Evolutionary conservation across 148 eudicot genomes (phyloP).

Genomic region (Amaranthus cruentus): DNA sequence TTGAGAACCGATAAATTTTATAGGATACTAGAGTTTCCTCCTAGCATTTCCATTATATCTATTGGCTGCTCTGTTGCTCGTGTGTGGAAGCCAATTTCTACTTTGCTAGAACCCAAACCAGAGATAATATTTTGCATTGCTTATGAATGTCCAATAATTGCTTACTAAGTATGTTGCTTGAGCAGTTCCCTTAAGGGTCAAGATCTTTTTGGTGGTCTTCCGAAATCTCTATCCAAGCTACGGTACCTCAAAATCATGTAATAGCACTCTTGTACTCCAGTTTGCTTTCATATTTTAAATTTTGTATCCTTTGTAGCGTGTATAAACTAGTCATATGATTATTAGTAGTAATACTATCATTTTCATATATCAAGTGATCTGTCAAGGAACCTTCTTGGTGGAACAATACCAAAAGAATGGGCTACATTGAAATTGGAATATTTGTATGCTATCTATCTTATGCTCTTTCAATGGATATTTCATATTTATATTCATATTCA

Average conservation of each 20-base stretch:
- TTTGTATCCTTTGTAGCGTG: too few relatives aligned
- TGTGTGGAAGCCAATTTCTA: neutral
- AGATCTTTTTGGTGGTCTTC: constrained; percentile 38
- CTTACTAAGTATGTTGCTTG: neutral
- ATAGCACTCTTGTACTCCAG: constrained; percentile 9
- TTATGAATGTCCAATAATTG: constrained; percentile 1
- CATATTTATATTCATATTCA: neutral
- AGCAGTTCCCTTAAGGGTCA: constrained; percentile 38
- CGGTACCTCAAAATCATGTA: constrained; percentile 28
- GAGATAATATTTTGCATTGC: neutral
- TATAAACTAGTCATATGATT: neutral
- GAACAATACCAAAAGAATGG: constrained; percentile 41
- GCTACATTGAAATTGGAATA: constrained; percentile 28
- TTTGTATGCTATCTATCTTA: constrained; percentile 22
- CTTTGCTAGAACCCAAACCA: neutral
- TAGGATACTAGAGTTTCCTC: too few relatives aligned
- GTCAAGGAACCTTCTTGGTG: constrained; percentile 36
- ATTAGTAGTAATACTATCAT: constrained; percentile 11
- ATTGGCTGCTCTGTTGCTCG: neutral
- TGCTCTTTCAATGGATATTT: neutral
- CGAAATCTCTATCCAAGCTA: constrained; percentile 32
- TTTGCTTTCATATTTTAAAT: neutral
- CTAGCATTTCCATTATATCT: neutral
- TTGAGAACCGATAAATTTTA: neutral
- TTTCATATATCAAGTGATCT: constrained; percentile 25